Conservation (phyloP, 306 rosid species). For the Herpetospermum pedunculosum region DNA sequence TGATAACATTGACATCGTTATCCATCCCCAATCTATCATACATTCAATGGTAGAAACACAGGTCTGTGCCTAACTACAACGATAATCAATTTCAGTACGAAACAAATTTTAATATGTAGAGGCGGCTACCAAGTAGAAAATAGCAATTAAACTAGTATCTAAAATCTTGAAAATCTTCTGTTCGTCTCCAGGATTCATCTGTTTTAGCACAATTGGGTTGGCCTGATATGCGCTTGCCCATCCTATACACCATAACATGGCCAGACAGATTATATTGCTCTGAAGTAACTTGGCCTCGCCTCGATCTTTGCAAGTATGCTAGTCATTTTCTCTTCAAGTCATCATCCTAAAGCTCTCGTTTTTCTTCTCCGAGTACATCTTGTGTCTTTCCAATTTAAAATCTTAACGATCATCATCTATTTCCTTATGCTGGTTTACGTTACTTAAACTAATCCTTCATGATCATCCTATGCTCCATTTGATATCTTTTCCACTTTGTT, state of each 20-base stretch:
- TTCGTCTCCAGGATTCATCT: conserved; percentile 73
- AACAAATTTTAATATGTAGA: neutral
- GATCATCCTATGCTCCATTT: neutral
- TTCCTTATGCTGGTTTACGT: neutral
- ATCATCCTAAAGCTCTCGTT: neutral
- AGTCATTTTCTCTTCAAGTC: neutral
- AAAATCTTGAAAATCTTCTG: conserved; percentile 1
- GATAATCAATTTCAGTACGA: neutral
- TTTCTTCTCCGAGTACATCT: neutral
- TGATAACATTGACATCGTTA: conserved; percentile 77
- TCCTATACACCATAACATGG: conserved; percentile 96
- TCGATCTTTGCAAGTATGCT: conserved; percentile 89
- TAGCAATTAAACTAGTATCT: neutral
- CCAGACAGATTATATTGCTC: conserved; percentile 90
- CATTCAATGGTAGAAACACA: conserved; percentile 98
- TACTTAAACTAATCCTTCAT: neutral
- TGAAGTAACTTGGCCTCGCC: conserved; percentile 98
- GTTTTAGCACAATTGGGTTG: conserved; percentile 92
- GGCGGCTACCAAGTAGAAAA: neutral
- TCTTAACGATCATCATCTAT: neutral
- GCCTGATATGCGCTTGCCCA: conserved; percentile 99
- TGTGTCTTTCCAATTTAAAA: neutral
- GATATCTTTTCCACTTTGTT: neutral
- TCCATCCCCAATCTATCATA: conserved; percentile 92
- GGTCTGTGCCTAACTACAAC: conserved; percentile 26